phyloP scores from a whole-genome alignment of 116 monocot genomes.

The Zostera marina region DNA sequence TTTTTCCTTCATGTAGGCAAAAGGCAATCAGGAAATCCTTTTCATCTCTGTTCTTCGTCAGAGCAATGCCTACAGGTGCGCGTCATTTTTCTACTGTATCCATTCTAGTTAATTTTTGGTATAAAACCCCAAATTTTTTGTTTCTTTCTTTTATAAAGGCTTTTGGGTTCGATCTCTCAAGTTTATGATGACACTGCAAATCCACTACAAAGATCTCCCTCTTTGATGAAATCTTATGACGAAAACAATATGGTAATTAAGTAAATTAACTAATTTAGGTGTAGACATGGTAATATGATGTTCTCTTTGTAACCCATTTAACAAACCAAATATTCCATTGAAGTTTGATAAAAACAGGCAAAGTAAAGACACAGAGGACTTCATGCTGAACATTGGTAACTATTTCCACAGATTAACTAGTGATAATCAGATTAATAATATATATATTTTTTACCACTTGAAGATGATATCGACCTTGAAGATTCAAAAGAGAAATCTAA shows the following conservation, averaged over 20 bases:
- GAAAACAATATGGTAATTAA: constrained; percentile 73
- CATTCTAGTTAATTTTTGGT: neutral
- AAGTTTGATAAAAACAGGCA: constrained; percentile 52
- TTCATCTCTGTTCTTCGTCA: constrained; percentile 38
- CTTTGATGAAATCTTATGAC: constrained; percentile 13
- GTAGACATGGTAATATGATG: neutral
- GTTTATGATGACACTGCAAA: constrained; percentile 19
- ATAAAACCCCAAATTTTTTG: constrained; percentile 4
- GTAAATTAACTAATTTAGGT: too few relatives aligned
- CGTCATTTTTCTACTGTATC: constrained; percentile 1
- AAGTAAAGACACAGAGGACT: constrained; percentile 24
- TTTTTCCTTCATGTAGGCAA: constrained; percentile 27
- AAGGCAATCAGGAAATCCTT: constrained; percentile 54
- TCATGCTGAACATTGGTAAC: too few relatives aligned
- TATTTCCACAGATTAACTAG: too few relatives aligned
- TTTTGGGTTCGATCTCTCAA: constrained; percentile 30
- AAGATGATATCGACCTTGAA: constrained; percentile 75
- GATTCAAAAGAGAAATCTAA: constrained; percentile 49
- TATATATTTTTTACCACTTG: constrained; percentile 8
- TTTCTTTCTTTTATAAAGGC: constrained; percentile 13
- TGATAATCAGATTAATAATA: neutral
- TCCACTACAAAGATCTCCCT: constrained; percentile 15
- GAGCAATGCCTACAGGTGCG: constrained; percentile 48
- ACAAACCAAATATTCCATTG: too few relatives aligned
- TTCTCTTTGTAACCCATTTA: constrained; percentile 36